Base-by-base conservation (phyloP, 2,329 filamentous ascomycete genomes). In the Tricladium varicosporioides region DNA sequence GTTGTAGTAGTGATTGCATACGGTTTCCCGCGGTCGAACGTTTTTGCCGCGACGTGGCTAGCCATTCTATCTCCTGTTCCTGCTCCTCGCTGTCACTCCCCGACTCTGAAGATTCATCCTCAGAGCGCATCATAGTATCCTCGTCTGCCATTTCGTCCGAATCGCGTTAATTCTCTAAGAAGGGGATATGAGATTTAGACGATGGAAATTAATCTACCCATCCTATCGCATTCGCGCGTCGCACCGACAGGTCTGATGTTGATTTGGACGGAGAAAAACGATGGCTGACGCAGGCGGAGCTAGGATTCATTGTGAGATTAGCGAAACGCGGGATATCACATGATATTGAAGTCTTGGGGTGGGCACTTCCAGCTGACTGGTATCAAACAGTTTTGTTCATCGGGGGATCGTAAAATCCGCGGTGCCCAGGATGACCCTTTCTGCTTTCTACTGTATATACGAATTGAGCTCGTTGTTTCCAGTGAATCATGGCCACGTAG, bases 11-110 rank as follows among this genome's bases (percentile, higher is more conserved):
- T 50, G 84, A 84, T 66, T 88, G 86, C 80, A 96, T 88, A 62
- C 91, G 86, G 70, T 91, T 92, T 57, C 92, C 92, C 16, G 92
- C 92, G 0, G 89, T 96, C 11, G 87, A 86, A 61, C 92, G 87
- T 72, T 85, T 89, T 63, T 84, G 78, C 58, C 92, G 87, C 40
- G 84, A 84, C 5, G 87, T 89, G 47, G 87, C 87, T 40, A 93
- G 81, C 79, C 86, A 88, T 77, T 90, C 84, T 52, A 87, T 75
- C 59, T 63, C 64, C 11, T 60, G 53, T 58, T 62, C 63, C 13
- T 68, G 62, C 13, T 62, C 33, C 5, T 56, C 59, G 33, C 56
- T 59, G 22, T 42, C 56, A 33, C 55, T 61, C 9, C 53, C 40
- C 16, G 59, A 58, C 10, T 59, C 60, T 14, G 59, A 59, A 36